Evolutionary conservation across 495 filamentous ascomycete species (phyloP).

Genomic region (Penicillium paradoxum): DNA sequence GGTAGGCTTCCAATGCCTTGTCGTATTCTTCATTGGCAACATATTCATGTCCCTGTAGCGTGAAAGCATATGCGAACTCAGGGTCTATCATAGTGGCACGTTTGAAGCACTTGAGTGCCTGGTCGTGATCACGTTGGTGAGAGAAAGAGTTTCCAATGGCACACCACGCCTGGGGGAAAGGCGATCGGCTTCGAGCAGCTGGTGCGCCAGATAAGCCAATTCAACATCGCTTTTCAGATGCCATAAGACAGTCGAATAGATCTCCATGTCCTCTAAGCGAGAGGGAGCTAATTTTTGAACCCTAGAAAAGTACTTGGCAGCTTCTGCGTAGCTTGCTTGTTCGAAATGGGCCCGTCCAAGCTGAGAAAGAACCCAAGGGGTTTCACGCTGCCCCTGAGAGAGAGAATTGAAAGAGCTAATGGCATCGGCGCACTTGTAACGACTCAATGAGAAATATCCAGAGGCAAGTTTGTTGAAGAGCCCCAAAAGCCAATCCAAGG

Average conservation of each 20-base stretch:
- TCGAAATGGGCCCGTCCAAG: conserved; percentile 88
- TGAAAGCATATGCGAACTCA: conserved; percentile 91
- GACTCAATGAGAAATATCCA: conserved; percentile 69
- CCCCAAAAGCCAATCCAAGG: conserved; percentile 72
- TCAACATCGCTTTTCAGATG: conserved; percentile 88
- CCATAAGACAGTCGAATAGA: conserved; percentile 97
- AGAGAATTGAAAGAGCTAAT: conserved; percentile 65
- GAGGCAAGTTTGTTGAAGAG: conserved; percentile 75
- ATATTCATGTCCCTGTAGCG: conserved; percentile 92
- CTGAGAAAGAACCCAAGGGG: conserved; percentile 90
- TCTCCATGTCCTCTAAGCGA: conserved; percentile 87
- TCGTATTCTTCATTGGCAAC: conserved; percentile 97
- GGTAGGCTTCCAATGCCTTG: conserved; percentile 81
- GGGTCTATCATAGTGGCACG: conserved; percentile 86
- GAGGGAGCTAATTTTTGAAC: conserved; percentile 72
- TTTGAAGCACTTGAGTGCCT: conserved; percentile 92
- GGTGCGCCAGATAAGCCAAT: conserved; percentile 85
- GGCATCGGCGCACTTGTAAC: conserved; percentile 74
- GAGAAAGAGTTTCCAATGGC: conserved; percentile 93
- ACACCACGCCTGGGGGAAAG: conserved; percentile 95
- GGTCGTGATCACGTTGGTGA: conserved; percentile 89
- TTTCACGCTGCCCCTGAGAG: conserved; percentile 72
- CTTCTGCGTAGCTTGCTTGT: conserved; percentile 73
- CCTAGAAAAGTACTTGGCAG: conserved; percentile 76
- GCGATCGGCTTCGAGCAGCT: conserved; percentile 78